A percentile compares a stretch with the other conserved stretches of the same genome.
Conservation (phyloP, 164 flowering plant genomes). For the Dillenia turbinata region DNA sequence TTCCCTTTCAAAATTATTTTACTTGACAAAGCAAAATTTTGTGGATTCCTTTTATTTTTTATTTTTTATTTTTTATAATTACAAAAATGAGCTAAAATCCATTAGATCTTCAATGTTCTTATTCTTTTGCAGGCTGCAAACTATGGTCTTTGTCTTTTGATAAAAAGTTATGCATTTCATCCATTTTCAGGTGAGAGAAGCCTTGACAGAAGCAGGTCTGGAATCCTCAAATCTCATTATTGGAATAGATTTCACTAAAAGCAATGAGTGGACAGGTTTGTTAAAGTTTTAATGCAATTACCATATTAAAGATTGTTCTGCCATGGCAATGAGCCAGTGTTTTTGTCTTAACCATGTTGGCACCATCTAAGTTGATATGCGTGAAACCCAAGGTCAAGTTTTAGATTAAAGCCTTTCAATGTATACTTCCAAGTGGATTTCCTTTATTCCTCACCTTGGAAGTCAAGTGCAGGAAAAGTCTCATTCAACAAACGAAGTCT, state of each 20-base stretch:
- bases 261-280: conserved; percentile 86
- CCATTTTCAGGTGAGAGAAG: conserved; percentile 44
- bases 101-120: not conserved
- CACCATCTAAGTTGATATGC: no score
- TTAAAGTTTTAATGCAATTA: not conserved
- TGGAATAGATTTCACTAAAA: conserved; percentile 78
- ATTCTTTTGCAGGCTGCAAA: not conserved
- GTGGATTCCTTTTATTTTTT: not conserved
- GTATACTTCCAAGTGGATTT: no score
- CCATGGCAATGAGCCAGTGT: no score
- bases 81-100: no score
- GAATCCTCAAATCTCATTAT: conserved; percentile 74
- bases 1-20: no score
- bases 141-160: no score
- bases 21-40: not conserved
- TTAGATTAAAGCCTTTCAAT: no score
- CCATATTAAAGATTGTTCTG: not conserved
- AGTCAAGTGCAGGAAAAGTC: conserved; percentile 34
- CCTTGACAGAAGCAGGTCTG: conserved; percentile 62
- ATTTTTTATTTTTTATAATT: not conserved
- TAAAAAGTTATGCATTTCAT: not conserved
- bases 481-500: conserved; percentile 61
- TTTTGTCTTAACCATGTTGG: no score
- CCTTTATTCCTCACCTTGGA: conserved; percentile 3
- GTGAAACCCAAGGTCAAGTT: no score